Base-by-base conservation (phyloP, 257 asterid species). In the Eucommia ulmoides region DNA sequence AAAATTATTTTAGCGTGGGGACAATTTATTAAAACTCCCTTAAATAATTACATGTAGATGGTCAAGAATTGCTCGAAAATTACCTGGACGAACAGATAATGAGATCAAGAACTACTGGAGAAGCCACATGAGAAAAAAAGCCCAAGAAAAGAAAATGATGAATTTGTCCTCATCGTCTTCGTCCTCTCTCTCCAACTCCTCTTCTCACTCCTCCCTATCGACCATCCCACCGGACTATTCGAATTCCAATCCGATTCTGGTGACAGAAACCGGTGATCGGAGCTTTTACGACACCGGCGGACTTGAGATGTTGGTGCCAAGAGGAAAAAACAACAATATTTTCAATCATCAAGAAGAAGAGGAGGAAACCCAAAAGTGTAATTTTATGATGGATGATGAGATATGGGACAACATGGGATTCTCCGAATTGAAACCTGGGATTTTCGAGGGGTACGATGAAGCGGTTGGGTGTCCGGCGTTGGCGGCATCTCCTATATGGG, bases 31-130 rank as follows among this genome's bases (percentile, higher is more conserved):
- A n/a, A n/a, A n/a, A n/a, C n/a, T n/a, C n/a, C n/a, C n/a, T n/a
- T 15, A 2, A 9, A 35, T 35, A 35, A 35, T 9, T 1, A 4
- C 51, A 7, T 55, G 62, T 52, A 88, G 97, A 64, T 88, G 97
- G 97, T 88, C 97, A n/a, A 81, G 78, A 68, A 88, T 88, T 59
- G 97, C 97, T 2, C 68, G 75, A 20, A 88, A 81, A 62, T n/a
- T n/a, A n/a, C n/a, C n/a, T n/a, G n/a, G n/a, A n/a, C n/a, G n/a
- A n/a, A n/a, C n/a, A n/a, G n/a, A 88, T 55, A 88, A 88, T 49
- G 95, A 88, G 64, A 88, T 88, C 56, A 88, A 88, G 64, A 88
- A 88, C 60, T 88, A 88, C 19, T 84, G 97, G 97, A 75, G 97
- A 23, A 88, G 94, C 1, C 86, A 81, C 62, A 72, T 75, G 95